Conservation (phyloP, 148 eudicot species). For the Selenicereus undatus region DNA sequence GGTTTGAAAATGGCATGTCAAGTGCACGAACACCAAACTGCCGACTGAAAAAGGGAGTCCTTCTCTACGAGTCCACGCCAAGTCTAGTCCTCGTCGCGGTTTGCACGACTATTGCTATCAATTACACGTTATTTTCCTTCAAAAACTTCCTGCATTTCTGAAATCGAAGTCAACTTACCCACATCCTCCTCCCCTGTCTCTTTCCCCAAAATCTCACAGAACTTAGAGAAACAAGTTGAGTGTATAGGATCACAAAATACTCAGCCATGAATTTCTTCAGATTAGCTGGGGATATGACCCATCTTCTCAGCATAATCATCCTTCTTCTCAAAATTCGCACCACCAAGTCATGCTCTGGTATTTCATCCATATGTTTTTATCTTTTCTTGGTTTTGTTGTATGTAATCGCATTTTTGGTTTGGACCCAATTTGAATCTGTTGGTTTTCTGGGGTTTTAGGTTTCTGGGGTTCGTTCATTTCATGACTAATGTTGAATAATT, state of each 20-base stretch:
- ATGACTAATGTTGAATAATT: background rate
- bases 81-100: background rate
- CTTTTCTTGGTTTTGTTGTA: background rate
- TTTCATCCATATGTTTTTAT: background rate
- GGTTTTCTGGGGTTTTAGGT: background rate
- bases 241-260: background rate
- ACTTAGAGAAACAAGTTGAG: background rate
- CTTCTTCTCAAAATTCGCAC: constrained; percentile 51
- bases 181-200: background rate
- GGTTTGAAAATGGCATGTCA: background rate
- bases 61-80: background rate
- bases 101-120: background rate
- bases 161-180: background rate
- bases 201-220: background rate
- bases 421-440: background rate
- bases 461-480: background rate
- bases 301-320: constrained; percentile 49
- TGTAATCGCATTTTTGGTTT: background rate
- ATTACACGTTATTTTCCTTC: background rate
- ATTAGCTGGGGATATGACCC: constrained; percentile 58
- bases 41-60: background rate
- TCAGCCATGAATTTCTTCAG: constrained; percentile 43
- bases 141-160: too few relatives aligned
- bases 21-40: background rate
- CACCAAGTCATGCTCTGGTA: constrained; percentile 53